A percentile compares a stretch with the other conserved stretches of the same genome.
These are phyloP conservation scores for Rhizophagus sp. DNA, from an alignment of 192 early-diverging fungal species.

Conservation along the genomic window DNA sequence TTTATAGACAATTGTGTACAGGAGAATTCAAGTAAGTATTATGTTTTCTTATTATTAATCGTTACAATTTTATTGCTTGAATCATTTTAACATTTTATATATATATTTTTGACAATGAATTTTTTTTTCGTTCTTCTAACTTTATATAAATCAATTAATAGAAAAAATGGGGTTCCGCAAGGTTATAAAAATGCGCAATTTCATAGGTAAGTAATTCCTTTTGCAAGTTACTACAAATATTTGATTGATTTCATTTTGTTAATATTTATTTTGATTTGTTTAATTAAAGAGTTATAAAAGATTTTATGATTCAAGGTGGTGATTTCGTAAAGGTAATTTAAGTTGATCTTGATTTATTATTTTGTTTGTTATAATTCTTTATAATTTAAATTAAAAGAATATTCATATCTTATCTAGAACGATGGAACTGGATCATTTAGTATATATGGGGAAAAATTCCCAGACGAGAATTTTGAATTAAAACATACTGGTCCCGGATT, in stretches of 20 bases:
- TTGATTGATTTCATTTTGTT: not conserved
- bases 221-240: not conserved
- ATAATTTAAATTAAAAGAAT: not conserved
- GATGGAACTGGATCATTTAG: conserved; percentile 86
- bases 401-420: conserved; percentile 43
- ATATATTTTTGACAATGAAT: too few species aligned
- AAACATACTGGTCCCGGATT: conserved; percentile 85
- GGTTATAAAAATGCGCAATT: conserved; percentile 84
- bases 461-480: conserved; percentile 84
- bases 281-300: conserved; percentile 73
- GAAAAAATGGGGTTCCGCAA: conserved; percentile 76
- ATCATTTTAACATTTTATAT: too few species aligned
- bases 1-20: conserved; percentile 80
- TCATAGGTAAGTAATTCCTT: conserved; percentile 57
- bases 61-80: too few species aligned
- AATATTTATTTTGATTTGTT: not conserved
- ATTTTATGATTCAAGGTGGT: conserved; percentile 93
- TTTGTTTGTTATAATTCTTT: not conserved
- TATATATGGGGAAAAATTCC: conserved; percentile 80
- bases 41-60: too few species aligned
- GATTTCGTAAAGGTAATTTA: conserved; percentile 78
- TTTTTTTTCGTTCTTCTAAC: too few species aligned
- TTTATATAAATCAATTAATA: conserved; percentile 22
- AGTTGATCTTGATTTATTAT: not conserved
- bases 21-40: conserved; percentile 75